Percentiles rank a stretch among this genome's conserved stretches.
These are phyloP conservation scores for Urtica urens DNA, from an alignment of 306 rosid genomes.

Conservation along the genomic window DNA sequence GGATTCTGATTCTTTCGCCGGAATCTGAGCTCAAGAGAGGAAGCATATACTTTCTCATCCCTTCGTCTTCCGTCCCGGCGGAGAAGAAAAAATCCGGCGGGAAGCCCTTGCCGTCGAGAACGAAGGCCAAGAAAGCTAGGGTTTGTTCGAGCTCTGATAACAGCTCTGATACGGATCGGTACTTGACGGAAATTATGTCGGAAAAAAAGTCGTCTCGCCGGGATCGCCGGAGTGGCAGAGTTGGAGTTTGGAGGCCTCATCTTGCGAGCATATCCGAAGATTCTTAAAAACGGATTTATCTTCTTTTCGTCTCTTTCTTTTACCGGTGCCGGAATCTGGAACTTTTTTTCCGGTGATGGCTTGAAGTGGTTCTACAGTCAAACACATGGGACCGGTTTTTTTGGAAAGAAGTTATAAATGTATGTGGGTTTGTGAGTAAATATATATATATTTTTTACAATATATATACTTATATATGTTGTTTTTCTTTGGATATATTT, in stretches of 20 bases:
- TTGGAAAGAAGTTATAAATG: slow-evolving; percentile 3
- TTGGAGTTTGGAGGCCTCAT: slow-evolving; percentile 57
- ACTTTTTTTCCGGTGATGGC: background rate
- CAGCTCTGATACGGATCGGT: slow-evolving; percentile 2
- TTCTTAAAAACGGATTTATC: background rate
- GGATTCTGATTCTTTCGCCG: slow-evolving; percentile 65
- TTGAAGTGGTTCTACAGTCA: slow-evolving; percentile 24
- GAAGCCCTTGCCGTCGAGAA: slow-evolving; percentile 5
- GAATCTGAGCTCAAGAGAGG: slow-evolving; percentile 84
- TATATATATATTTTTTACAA: background rate
- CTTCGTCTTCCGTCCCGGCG: slow-evolving; percentile 49
- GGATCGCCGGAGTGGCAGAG: slow-evolving; percentile 42
- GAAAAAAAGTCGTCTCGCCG: slow-evolving; percentile 45
- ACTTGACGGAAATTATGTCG: slow-evolving; percentile 13
- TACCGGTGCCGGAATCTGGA: slow-evolving; percentile 26
- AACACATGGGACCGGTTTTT: slow-evolving; percentile 10
- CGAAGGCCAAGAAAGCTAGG: slow-evolving; percentile 19
- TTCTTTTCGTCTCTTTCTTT: background rate
- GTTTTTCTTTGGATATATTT: background rate
- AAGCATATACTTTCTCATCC: slow-evolving; percentile 79
- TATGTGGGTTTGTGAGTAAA: slow-evolving; percentile 55
- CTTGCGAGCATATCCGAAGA: slow-evolving; percentile 69
- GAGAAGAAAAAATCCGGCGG: slow-evolving; percentile 25
- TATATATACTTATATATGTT: slow-evolving; percentile 3
- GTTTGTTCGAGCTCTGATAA: background rate